Percentiles rank a stretch among this genome's conserved stretches.
Evolutionary conservation across 139 green algal genomes (phyloP).

Genomic region (Chlorella sp.): DNA sequence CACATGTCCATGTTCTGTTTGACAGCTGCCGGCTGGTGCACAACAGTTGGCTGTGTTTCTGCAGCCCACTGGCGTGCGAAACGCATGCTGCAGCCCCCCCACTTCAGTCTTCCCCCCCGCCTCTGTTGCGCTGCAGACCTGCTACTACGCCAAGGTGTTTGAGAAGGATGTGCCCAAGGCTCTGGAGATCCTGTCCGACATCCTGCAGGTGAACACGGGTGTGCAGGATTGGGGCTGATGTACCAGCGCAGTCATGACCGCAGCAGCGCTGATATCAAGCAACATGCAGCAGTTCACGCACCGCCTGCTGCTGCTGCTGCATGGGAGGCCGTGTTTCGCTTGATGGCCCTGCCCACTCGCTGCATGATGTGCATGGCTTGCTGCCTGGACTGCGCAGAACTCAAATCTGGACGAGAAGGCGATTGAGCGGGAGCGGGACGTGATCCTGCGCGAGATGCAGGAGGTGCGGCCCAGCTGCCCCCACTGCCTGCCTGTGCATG

Average conservation of each 20-base stretch:
- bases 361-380: too few relatives aligned
- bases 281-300: neutral
- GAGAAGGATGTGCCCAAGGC: slow-evolving; percentile 90
- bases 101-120: too few relatives aligned
- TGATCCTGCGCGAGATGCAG: slow-evolving; percentile 98
- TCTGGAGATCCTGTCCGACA: slow-evolving; percentile 96
- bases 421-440: slow-evolving; percentile 91
- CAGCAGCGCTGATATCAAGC: too few relatives aligned
- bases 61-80: too few relatives aligned
- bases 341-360: too few relatives aligned
- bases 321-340: too few relatives aligned
- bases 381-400: slow-evolving; percentile 65
- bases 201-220: slow-evolving; percentile 87
- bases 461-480: slow-evolving; percentile 39
- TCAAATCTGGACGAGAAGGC: slow-evolving; percentile 85
- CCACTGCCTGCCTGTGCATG: too few relatives aligned
- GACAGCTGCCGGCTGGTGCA: too few relatives aligned
- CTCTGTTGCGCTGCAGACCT: slow-evolving; percentile 39
- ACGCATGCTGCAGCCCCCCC: neutral
- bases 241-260: too few relatives aligned
- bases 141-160: slow-evolving; percentile 44
- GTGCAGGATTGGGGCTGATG: too few relatives aligned
- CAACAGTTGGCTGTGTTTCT: too few relatives aligned
- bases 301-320: neutral
- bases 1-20: too few relatives aligned